Evolutionary conservation across 148 eudicot genomes (phyloP), one percentile per base, ranked within the genome.

Genomic region (Dianthus caryophyllus): DNA sequence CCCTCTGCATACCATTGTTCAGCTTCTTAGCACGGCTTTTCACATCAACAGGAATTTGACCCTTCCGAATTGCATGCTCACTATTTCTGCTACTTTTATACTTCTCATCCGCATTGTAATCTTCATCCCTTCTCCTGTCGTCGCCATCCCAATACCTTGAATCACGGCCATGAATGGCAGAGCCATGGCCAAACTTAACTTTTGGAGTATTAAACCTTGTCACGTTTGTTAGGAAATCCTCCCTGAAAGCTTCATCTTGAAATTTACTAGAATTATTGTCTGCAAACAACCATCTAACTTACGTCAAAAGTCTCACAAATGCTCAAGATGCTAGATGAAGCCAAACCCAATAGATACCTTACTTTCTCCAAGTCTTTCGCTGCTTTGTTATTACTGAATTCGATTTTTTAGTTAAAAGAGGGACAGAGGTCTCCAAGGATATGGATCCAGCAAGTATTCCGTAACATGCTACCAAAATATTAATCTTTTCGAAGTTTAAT

Each of bases 111-210:
- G 88, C 99, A 68, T 67, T 77, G 59, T 94, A 90, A 73, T 90
- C 99, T n/a, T 82, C 96, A 82, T 88, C 99, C 76, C 99, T 90
- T 76, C 96, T 88, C 81, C 99, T 82, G 76, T 94, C 99, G 79
- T 94, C 99, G 62, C 79, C 77, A 76, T 94, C 99, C 99, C 99
- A 94, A 73, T 94, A 78, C 63, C 97, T 79, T 66, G 99, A 94
- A 81, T 94, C 99, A 65, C 90, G 82, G n/a, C 89, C 99, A 79
- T 86, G 90, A 50, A 80, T 64, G 8, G 76, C 66, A 61, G 96
- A 90, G 47, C 93, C 93, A 65, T 74, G 88, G 26, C 99, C 99
- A 83, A 90, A 90, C 62, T 84, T 64, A 22, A 86, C 85, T 72
- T 75, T 76, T 5, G 81, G 18, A 20, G 66, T 81, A 64, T 81